These are phyloP conservation scores for Cladosporium sphaerospermum DNA, from an alignment of 2,329 filamentous ascomycete genomes.

Conservation along the genomic window DNA sequence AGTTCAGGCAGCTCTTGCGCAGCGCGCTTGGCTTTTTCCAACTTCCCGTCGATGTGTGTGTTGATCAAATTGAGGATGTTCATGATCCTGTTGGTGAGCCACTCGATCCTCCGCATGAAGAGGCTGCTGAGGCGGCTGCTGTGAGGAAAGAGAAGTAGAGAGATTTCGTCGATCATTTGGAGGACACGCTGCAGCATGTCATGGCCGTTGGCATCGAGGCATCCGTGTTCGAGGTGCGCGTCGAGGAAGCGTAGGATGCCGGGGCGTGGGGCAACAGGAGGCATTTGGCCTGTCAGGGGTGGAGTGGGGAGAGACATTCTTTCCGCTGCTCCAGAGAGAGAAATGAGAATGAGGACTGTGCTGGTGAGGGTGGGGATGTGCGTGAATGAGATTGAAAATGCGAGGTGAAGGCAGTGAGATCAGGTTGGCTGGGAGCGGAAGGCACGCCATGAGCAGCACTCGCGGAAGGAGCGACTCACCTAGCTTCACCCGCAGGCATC, in stretches of 20 bases:
- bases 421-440: too few species aligned
- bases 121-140: neutral
- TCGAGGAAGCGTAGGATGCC: constrained; percentile 9
- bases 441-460: too few species aligned
- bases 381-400: too few species aligned
- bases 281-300: neutral
- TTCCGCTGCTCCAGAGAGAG: neutral
- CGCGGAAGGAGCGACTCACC: constrained; percentile 4
- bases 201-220: constrained; percentile 12
- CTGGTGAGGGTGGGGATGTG: neutral
- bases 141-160: constrained; percentile 3
- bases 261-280: neutral
- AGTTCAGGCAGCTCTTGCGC: constrained; percentile 5
- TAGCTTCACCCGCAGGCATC: neutral
- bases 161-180: constrained; percentile 13
- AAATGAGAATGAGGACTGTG: neutral
- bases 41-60: neutral
- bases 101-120: constrained; percentile 1
- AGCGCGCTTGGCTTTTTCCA: neutral
- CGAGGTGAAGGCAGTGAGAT: too few species aligned
- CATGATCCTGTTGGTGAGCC: neutral
- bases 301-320: neutral
- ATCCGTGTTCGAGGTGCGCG: constrained; percentile 11
- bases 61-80: constrained; percentile 10
- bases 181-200: constrained; percentile 15